Evolutionary conservation across 306 rosid species (phyloP).

Genomic region (Quercus robur): DNA sequence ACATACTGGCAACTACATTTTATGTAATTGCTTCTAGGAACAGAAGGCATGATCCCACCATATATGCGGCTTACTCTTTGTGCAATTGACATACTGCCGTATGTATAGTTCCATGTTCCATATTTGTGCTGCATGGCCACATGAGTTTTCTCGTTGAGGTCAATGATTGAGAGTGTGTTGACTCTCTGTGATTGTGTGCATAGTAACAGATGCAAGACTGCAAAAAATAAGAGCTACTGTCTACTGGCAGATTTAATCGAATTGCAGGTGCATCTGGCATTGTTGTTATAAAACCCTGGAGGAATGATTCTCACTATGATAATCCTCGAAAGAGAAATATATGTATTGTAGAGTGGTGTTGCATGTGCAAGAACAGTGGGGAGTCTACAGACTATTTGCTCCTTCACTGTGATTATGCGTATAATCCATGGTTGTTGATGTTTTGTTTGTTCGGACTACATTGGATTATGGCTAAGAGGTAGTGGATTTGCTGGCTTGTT

Average conservation of each 20-base stretch:
- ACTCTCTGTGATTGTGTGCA: not conserved
- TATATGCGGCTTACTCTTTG: not conserved
- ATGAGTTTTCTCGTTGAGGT: not conserved
- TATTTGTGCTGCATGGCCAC: not conserved
- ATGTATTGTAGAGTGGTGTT: no score
- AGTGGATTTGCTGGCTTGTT: no score
- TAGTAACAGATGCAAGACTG: not conserved
- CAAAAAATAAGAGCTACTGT: not conserved
- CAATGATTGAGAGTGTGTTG: not conserved
- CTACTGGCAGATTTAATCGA: not conserved
- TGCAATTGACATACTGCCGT: not conserved
- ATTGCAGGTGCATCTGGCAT: not conserved
- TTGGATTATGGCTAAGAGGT: no score
- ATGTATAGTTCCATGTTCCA: not conserved
- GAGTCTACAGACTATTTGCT: no score
- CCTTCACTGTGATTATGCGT: no score
- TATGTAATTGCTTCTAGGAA: not conserved
- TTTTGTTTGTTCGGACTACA: no score
- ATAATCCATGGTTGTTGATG: no score
- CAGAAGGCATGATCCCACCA: not conserved
- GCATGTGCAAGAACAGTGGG: no score
- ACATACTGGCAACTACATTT: not conserved
- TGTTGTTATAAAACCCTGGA: not conserved
- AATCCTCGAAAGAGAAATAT: no score
- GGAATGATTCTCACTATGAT: no score